These are phyloP conservation scores for Xylariomycetidae sp. DNA, from an alignment of 2,329 filamentous ascomycete species.

Conservation along the genomic window DNA sequence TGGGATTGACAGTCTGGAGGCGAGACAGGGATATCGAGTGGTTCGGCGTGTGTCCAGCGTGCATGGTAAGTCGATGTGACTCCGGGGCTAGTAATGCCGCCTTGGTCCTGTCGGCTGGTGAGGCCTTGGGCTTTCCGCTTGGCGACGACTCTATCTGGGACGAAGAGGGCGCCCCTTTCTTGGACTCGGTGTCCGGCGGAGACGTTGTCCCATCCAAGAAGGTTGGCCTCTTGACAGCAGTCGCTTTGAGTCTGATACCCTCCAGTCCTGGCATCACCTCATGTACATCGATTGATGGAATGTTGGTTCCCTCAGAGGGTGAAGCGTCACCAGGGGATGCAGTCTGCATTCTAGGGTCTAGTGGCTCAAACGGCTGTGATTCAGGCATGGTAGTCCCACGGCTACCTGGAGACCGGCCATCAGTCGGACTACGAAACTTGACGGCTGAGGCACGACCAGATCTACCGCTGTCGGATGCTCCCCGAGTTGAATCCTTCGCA, in stretches of 20 bases:
- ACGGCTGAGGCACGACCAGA: constrained; percentile 9
- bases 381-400: constrained; percentile 28
- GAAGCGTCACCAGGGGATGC: constrained; percentile 22
- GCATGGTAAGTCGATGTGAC: constrained; percentile 51
- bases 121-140: constrained; percentile 16
- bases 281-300: constrained; percentile 52
- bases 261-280: constrained; percentile 56
- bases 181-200: constrained; percentile 22
- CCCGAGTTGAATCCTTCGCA: no score
- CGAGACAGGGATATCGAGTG: constrained; percentile 50
- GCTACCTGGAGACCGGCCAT: constrained; percentile 15
- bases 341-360: constrained; percentile 42
- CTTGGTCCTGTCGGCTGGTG: constrained; percentile 38
- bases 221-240: constrained; percentile 47
- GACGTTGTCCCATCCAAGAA: constrained; percentile 35
- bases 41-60: constrained; percentile 60
- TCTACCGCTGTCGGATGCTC: constrained; percentile 13
- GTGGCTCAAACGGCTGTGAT: constrained; percentile 32
- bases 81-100: constrained; percentile 44
- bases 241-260: constrained; percentile 52
- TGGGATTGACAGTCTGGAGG: constrained; percentile 40
- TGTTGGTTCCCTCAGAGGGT: constrained; percentile 22
- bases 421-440: constrained; percentile 13
- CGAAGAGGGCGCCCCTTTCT: constrained; percentile 24
- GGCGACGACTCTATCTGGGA: constrained; percentile 22